A percentile compares a stretch with the other conserved stretches of the same genome.
Conservation (phyloP, 2,329 filamentous ascomycete species). For the Stemphylium beticola region DNA sequence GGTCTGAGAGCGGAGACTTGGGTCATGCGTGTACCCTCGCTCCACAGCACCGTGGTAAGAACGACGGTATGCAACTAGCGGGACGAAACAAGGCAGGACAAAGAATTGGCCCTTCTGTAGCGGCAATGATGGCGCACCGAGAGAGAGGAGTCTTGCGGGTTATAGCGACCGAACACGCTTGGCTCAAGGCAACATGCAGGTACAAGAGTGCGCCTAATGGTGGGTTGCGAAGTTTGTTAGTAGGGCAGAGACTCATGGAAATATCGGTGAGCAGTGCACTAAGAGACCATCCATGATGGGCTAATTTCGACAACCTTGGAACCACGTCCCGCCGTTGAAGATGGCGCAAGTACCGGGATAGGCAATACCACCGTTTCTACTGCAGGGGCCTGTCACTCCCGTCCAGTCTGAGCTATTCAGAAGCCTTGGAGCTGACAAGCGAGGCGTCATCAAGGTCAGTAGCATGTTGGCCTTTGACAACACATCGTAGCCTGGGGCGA, state of each 20-base stretch:
- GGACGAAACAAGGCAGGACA: slow-evolving; percentile 28
- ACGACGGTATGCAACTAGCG: slow-evolving; percentile 40
- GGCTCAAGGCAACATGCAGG: slow-evolving; percentile 35
- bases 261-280: slow-evolving; percentile 41
- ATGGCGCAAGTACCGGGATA: slow-evolving; percentile 31
- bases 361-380: slow-evolving; percentile 36
- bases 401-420: slow-evolving; percentile 20
- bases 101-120: slow-evolving; percentile 34
- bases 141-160: slow-evolving; percentile 33
- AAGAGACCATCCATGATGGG: slow-evolving; percentile 26
- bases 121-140: slow-evolving; percentile 31
- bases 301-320: slow-evolving; percentile 38
- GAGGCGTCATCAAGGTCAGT: slow-evolving; percentile 35
- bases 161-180: slow-evolving; percentile 31
- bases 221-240: slow-evolving; percentile 31
- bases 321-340: slow-evolving; percentile 31
- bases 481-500: slow-evolving; percentile 17
- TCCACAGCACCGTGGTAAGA: slow-evolving; percentile 36
- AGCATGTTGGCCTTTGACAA: slow-evolving; percentile 21
- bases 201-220: slow-evolving; percentile 31
- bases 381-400: slow-evolving; percentile 30
- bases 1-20: slow-evolving; percentile 29
- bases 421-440: slow-evolving; percentile 16
- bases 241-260: slow-evolving; percentile 32
- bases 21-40: slow-evolving; percentile 45